A percentile compares a stretch with the other conserved stretches of the same genome.
These are phyloP conservation scores for Ganoderma boninense DNA, from an alignment of 1,284 basidiomycete species.

Conservation along the genomic window DNA sequence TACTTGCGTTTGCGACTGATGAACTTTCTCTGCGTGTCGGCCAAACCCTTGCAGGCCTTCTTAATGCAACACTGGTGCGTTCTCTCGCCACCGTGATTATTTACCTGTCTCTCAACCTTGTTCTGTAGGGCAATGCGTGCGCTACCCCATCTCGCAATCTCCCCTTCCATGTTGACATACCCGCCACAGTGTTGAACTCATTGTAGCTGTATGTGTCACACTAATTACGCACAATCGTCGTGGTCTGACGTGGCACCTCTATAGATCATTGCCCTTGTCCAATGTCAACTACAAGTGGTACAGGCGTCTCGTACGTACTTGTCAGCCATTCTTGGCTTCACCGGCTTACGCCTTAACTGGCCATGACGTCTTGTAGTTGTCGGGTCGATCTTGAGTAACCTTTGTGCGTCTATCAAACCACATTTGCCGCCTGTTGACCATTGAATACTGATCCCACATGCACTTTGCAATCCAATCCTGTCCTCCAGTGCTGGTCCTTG, in stretches of 20 bases:
- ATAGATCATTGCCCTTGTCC: conserved; percentile 82
- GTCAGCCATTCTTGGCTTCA: conserved; percentile 5
- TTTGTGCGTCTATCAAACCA: conserved; percentile 52
- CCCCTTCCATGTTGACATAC: conserved; percentile 1
- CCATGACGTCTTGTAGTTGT: conserved; percentile 56
- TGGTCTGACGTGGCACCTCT: conserved; percentile 11
- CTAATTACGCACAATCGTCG: conserved; percentile 14
- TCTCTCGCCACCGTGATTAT: conserved; percentile 4
- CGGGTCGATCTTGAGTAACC: conserved; percentile 84
- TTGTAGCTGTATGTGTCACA: conserved; percentile 69
- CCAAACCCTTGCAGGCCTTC: conserved; percentile 85
- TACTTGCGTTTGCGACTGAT: conserved; percentile 90
- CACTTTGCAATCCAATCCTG: conserved; percentile 10
- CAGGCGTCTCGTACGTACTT: conserved; percentile 77
- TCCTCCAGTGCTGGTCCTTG: conserved; percentile 76
- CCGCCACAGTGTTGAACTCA: conserved; percentile 73
- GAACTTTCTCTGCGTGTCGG: conserved; percentile 85
- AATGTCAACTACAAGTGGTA: conserved; percentile 85
- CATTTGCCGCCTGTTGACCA: conserved; percentile 2
- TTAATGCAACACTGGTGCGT: conserved; percentile 86
- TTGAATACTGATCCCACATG: conserved; percentile 6
- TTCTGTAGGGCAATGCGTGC: conserved; percentile 76
- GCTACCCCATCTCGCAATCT: neutral
- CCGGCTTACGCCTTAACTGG: conserved; percentile 13
- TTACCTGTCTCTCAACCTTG: conserved; percentile 12